phyloP scores from a whole-genome alignment of 768 basidiomycete species.

The Strobilomyces echinocephalus region DNA sequence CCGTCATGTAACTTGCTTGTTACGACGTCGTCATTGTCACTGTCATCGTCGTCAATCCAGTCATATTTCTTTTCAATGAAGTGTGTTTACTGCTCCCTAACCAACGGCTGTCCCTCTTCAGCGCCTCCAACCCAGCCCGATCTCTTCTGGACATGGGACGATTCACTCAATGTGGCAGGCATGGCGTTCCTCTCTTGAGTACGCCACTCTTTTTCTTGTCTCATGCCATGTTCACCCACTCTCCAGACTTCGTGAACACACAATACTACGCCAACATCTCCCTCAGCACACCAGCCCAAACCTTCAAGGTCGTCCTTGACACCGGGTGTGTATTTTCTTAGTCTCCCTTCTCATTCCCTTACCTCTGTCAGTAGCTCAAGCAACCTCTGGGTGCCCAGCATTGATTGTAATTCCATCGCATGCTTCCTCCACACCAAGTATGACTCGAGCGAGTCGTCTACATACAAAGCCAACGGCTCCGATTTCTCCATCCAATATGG shows the following conservation, averaged over 20 bases:
- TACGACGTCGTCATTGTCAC: no score
- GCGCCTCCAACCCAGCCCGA: constrained; percentile 52
- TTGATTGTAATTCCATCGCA: constrained; percentile 77
- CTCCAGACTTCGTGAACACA: constrained; percentile 92
- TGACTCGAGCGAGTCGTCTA: constrained; percentile 69
- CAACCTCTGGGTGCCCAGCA: constrained; percentile 93
- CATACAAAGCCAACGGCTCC: constrained; percentile 87
- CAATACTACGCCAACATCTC: constrained; percentile 91
- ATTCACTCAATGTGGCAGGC: constrained; percentile 65
- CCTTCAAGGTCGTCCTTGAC: constrained; percentile 91
- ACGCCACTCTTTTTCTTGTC: neutral
- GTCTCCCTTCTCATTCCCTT: constrained; percentile 17
- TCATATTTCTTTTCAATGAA: no score
- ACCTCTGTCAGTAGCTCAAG: constrained; percentile 55
- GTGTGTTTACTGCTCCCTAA: no score
- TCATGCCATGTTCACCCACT: neutral
- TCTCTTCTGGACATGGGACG: constrained; percentile 79
- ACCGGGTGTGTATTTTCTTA: constrained; percentile 55
- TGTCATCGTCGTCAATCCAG: no score
- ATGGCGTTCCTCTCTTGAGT: constrained; percentile 84
- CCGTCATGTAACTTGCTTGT: no score
- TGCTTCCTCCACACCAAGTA: constrained; percentile 96
- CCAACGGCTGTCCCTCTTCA: constrained; percentile 59
- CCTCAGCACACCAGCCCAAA: constrained; percentile 81
- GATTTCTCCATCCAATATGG: constrained; percentile 91